Evolutionary conservation across 495 filamentous ascomycete genomes (phyloP).

Genomic region (Annulohypoxylon bovei): DNA sequence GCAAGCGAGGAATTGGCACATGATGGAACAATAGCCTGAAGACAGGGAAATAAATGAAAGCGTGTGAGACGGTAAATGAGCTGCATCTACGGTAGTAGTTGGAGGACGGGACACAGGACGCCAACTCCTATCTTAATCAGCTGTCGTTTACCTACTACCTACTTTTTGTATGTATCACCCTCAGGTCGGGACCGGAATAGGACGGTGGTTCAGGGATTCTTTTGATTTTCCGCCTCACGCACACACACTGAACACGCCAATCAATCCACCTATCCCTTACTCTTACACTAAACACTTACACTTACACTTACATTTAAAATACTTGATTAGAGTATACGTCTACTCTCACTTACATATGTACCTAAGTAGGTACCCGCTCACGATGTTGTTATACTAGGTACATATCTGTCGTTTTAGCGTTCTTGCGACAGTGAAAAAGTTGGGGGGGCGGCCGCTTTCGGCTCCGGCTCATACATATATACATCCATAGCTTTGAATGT

Average conservation of each 20-base stretch:
- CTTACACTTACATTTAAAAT: neutral
- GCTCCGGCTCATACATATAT: neutral
- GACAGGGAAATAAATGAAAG: neutral
- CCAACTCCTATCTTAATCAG: neutral
- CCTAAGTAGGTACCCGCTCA: neutral
- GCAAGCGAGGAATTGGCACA: too few species aligned
- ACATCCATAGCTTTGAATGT: neutral
- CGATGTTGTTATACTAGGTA: constrained; percentile 1
- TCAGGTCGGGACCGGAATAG: neutral
- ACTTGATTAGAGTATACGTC: neutral
- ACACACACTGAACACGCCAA: neutral
- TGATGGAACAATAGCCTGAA: neutral
- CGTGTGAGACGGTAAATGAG: neutral
- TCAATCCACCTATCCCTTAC: neutral
- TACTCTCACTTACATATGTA: neutral
- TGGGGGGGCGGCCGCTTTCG: constrained; percentile 26
- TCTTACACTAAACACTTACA: neutral
- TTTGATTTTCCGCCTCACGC: neutral
- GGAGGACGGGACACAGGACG: neutral
- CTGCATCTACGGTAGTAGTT: neutral
- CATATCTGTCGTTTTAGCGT: constrained; percentile 32
- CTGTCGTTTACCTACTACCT: too few species aligned
- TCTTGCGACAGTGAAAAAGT: constrained; percentile 14
- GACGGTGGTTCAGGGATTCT: neutral
- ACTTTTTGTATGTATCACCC: neutral